These are phyloP conservation scores for Penicillium sp. DNA, from an alignment of 2,329 filamentous ascomycete species.

Conservation along the genomic window DNA sequence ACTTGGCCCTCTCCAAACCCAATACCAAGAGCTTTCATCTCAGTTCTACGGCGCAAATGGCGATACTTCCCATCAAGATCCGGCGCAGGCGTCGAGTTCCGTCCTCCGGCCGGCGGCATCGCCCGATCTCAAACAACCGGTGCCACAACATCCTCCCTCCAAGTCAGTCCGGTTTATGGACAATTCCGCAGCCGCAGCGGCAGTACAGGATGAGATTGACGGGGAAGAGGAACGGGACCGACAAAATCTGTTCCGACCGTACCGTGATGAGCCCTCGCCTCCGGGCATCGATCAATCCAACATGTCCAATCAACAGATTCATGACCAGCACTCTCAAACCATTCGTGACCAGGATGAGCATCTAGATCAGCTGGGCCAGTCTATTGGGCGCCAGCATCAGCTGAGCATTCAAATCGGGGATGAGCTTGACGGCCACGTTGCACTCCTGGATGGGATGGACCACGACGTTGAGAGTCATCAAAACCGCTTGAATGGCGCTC, in stretches of 20 bases:
- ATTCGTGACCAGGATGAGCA: slow-evolving; percentile 88
- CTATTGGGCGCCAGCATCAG: slow-evolving; percentile 82
- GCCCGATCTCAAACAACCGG: slow-evolving; percentile 41
- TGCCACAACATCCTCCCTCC: slow-evolving; percentile 43
- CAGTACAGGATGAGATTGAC: slow-evolving; percentile 31
- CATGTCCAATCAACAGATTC: slow-evolving; percentile 77
- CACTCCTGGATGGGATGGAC: slow-evolving; percentile 85
- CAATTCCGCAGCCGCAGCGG: slow-evolving; percentile 41
- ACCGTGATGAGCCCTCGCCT: slow-evolving; percentile 53
- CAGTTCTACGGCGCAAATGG: slow-evolving; percentile 68
- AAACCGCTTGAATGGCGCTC: slow-evolving; percentile 67
- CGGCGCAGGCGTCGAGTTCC: slow-evolving; percentile 43
- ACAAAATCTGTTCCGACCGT: slow-evolving; percentile 54
- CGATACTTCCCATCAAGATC: slow-evolving; percentile 53
- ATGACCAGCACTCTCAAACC: slow-evolving; percentile 73
- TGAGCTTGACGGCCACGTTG: slow-evolving; percentile 85
- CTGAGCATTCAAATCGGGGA: slow-evolving; percentile 93
- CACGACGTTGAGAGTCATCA: slow-evolving; percentile 74
- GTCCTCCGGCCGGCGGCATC: slow-evolving; percentile 22
- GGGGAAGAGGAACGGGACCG: slow-evolving; percentile 51
- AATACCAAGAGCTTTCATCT: slow-evolving; percentile 68
- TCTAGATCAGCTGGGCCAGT: slow-evolving; percentile 78
- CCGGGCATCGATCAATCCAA: slow-evolving; percentile 46
- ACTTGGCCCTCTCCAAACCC: slow-evolving; percentile 62
- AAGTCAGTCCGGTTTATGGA: slow-evolving; percentile 88